phyloP scores from a whole-genome alignment of 352 stramenopile genomes.

The Pythium brachiatum region DNA sequence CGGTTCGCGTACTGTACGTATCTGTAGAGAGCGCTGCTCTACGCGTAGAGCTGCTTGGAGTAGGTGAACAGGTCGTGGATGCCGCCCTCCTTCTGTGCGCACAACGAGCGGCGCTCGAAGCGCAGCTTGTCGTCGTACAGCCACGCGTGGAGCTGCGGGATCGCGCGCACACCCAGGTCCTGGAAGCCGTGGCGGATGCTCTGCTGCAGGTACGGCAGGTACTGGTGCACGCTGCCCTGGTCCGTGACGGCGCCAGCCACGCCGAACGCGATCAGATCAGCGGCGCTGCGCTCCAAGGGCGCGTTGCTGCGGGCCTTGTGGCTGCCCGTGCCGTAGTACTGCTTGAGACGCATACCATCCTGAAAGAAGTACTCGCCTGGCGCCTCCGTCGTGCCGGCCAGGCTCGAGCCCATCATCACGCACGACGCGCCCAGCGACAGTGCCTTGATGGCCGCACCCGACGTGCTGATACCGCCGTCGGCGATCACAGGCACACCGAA shows the following conservation, averaged over 20 bases:
- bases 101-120: constrained; percentile 97
- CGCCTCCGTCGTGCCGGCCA: constrained; percentile 97
- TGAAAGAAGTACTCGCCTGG: constrained; percentile 99
- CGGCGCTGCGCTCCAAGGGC: constrained; percentile 40
- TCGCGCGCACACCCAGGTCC: constrained; percentile 91
- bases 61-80: constrained; percentile 98
- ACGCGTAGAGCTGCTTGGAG: constrained; percentile 85
- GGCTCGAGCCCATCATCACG: constrained; percentile 99
- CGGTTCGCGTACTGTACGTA: not conserved
- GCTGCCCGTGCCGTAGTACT: constrained; percentile 98
- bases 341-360: constrained; percentile 98
- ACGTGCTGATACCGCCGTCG: constrained; percentile 97
- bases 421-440: constrained; percentile 94
- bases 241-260: constrained; percentile 97
- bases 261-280: constrained; percentile 96
- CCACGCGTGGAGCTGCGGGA: constrained; percentile 79
- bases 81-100: constrained; percentile 96
- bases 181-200: constrained; percentile 97
- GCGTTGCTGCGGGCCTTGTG: constrained; percentile 90
- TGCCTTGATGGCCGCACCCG: constrained; percentile 97
- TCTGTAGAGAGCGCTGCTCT: constrained; percentile 5
- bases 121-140: constrained; percentile 76
- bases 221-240: constrained; percentile 96
- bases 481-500: constrained; percentile 97
- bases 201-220: constrained; percentile 98